Base-by-base conservation (phyloP, 345 rosid species). In the Streptanthus diversifolius region DNA sequence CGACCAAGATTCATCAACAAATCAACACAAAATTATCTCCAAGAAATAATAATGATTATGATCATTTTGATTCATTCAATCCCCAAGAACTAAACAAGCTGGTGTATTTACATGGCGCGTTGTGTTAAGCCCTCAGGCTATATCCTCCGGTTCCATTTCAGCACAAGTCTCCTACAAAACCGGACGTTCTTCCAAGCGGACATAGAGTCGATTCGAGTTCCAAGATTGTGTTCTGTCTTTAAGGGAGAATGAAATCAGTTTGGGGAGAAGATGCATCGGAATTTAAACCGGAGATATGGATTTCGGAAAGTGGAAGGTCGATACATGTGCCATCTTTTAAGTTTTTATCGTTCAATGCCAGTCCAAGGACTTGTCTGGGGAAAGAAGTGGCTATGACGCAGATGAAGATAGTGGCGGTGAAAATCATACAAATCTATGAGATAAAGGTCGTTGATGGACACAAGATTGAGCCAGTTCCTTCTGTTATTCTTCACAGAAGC, bases 41-140 rank as follows among this genome's bases (percentile, higher is more conserved):
- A 27, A 67, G 45, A 57, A 57, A 66, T 53, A 37, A 10, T 17
- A 18, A 36, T 36, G 44, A 27, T 60, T 41, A 5, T 5, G 25
- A 21, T 44, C 49, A 44, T 1, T 53, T 15, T 18, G 41, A n/a
- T n/a, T 63, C 65, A 58, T 61, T 71, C 15, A 9, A 37, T 49
- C 37, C 67, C 3, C 61, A 47, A 12, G 73, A 67, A 44, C 1
- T 75, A 9, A 77, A 47, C 30, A 66, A 76, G 36, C 22, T 85
- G 47, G 74, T 81, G 22, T 85, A 80, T 30, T 66, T 85, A 27
- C 85, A 81, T 9, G 83, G 73, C 14, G 83, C 85, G 5, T 15
- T 83, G 8, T 63, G 13, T 47, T 76, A 76, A 70, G 36, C 71
- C 14, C 53, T 76, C 4, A 70, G 80, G 66, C 65, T 76, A 13